Evolutionary conservation across 2,329 filamentous ascomycete genomes (phyloP).

Genomic region (Colletotrichum magnum): DNA sequence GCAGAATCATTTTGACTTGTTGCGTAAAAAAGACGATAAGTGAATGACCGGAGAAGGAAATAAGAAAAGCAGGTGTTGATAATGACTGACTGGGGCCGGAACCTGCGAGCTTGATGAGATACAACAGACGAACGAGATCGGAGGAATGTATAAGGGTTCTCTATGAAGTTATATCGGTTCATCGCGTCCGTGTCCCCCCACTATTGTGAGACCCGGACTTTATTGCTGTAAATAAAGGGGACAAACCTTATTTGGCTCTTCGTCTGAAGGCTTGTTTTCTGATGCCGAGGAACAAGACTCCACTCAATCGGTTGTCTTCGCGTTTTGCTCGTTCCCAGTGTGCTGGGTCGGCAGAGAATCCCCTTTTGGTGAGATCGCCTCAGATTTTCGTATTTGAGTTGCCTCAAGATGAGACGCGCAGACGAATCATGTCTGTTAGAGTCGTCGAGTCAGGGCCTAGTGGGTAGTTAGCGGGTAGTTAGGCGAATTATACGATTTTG

Average conservation of each 20-base stretch:
- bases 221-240: conserved; percentile 16
- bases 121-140: background rate
- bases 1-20: conserved; percentile 19
- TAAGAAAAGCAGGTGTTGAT: background rate
- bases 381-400: background rate
- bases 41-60: conserved; percentile 7
- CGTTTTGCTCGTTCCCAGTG: background rate
- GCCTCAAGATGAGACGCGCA: conserved; percentile 29
- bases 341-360: background rate
- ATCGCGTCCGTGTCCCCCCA: background rate
- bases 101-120: background rate
- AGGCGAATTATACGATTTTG: conserved; percentile 8
- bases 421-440: conserved; percentile 8
- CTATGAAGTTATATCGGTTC: conserved; percentile 1
- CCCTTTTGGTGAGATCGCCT: background rate
- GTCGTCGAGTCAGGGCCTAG: background rate
- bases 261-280: conserved; percentile 14
- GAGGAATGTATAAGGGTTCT: background rate
- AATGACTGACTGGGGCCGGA: conserved; percentile 12
- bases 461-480: background rate
- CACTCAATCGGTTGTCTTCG: background rate
- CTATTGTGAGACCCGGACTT: conserved; percentile 1
- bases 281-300: background rate
- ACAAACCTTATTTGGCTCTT: conserved; percentile 16
- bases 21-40: background rate